Conservation (phyloP, 2,329 filamentous ascomycete genomes). For the Claviceps sp. region DNA sequence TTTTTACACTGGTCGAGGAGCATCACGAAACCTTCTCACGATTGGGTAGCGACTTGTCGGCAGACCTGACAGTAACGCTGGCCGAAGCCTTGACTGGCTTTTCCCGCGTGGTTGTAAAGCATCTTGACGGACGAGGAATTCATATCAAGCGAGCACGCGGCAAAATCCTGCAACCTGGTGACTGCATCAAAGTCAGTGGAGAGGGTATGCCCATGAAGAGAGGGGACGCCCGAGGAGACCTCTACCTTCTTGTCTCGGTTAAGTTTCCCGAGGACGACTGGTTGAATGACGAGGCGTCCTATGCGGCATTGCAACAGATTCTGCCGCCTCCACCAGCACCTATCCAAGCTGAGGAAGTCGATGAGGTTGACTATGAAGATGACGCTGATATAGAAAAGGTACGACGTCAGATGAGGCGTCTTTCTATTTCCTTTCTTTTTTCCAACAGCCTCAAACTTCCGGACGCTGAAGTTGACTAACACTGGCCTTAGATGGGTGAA, state of each 20-base stretch:
- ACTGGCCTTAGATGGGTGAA: conserved; percentile 47
- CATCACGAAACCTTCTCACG: conserved; percentile 72
- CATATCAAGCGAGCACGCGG: conserved; percentile 67
- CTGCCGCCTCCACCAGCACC: conserved; percentile 51
- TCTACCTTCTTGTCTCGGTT: conserved; percentile 77
- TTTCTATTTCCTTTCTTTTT: not conserved
- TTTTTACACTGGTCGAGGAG: conserved; percentile 76
- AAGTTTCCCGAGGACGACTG: conserved; percentile 82
- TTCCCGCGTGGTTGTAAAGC: conserved; percentile 76
- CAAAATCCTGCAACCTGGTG: conserved; percentile 67
- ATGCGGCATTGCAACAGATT: conserved; percentile 59
- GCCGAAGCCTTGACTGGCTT: conserved; percentile 80
- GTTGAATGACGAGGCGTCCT: conserved; percentile 56
- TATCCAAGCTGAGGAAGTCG: conserved; percentile 60
- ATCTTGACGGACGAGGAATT: conserved; percentile 88
- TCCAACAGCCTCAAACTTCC: not conserved
- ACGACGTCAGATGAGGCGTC: conserved; percentile 14
- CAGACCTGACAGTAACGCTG: conserved; percentile 67
- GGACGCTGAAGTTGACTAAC: conserved; percentile 11
- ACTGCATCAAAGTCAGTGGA: conserved; percentile 71
- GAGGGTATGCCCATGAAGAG: conserved; percentile 94
- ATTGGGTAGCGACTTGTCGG: conserved; percentile 70
- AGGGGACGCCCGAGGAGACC: conserved; percentile 68
- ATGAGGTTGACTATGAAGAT: conserved; percentile 80
- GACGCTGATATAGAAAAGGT: conserved; percentile 71